These are phyloP conservation scores for Waitea zeae DNA, from an alignment of 1,284 basidiomycete species.

Conservation along the genomic window DNA sequence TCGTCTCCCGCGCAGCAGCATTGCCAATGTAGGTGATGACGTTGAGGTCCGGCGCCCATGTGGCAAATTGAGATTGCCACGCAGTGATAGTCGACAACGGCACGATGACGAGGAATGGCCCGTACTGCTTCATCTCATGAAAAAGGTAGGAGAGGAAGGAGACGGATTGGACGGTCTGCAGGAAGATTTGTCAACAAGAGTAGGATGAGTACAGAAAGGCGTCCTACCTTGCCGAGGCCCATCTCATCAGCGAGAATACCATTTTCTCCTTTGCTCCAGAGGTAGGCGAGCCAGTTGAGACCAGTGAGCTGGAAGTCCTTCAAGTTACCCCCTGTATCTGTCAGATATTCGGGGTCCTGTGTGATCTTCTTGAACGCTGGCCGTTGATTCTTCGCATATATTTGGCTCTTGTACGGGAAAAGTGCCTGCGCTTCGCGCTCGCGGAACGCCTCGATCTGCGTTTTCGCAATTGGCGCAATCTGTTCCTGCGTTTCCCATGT, in stretches of 20 bases:
- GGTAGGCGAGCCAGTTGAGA: constrained; percentile 94
- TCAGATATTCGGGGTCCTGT: constrained; percentile 85
- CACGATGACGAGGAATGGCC: constrained; percentile 95
- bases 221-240: constrained; percentile 85
- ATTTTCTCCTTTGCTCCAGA: constrained; percentile 91
- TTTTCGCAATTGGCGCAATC: constrained; percentile 56
- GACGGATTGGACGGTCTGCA: constrained; percentile 88
- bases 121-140: constrained; percentile 87
- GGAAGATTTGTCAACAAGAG: constrained; percentile 2
- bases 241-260: constrained; percentile 99
- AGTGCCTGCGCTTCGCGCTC: constrained; percentile 62
- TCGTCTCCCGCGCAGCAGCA: constrained; percentile 75
- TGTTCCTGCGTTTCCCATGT: constrained; percentile 90
- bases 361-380: constrained; percentile 78
- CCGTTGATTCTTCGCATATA: constrained; percentile 53
- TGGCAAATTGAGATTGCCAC: constrained; percentile 91
- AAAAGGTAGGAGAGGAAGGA: constrained; percentile 92
- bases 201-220: constrained; percentile 4
- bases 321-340: constrained; percentile 60
- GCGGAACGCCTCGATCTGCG: constrained; percentile 72
- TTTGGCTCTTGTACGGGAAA: constrained; percentile 76
- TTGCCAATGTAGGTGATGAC: constrained; percentile 96
- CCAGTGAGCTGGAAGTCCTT: constrained; percentile 99
- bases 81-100: constrained; percentile 96
- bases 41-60: constrained; percentile 95